Evolutionary conservation across 495 filamentous ascomycete species (phyloP), one percentile per base, ranked within the genome.

Genomic region (Annulohypoxylon bovei): DNA sequence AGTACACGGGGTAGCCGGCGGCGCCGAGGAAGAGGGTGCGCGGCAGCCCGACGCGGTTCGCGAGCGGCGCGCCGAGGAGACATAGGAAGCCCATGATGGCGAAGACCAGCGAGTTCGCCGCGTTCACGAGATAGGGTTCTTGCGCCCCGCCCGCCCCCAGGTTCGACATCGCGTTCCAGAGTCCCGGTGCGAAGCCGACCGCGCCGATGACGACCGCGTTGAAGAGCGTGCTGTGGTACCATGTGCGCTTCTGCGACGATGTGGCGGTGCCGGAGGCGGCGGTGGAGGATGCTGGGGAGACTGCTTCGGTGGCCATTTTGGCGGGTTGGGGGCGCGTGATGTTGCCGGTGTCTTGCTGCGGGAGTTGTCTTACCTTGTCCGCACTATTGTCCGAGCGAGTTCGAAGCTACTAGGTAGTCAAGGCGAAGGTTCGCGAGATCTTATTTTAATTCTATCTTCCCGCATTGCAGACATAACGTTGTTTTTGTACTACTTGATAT

Each of bases 81-180:
- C 85, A 87, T 7, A 82, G 77, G 47, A 88, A 84, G 6, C 85
- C 84, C 85, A 89, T 88, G 37, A 88, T 80, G 67, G 79, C 81
- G 66, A 83, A 89, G 0, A 85, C 86, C 61, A 89, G 74, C 23
- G 85, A 81, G 76, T 88, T 89, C 0, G 86, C 83, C 8, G 84
- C 87, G 75, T 88, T 88, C 47, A 86, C 85, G 0, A 87, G 76
- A 69, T 83, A 85, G 20, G 86, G 86, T 37, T 79, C 81, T 23
- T 87, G 84, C 58, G 84, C 81, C 11, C 87, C 87, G 55, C 87
- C 87, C 0, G 87, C 87, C 25, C 87, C 87, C 3, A 86, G 82
- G 25, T 77, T 77, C 65, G 85, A 88, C 49, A 88, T 72, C 1
- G 87, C 87, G 49, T 85, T 87, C 87, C 86, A 89, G 33, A 89